Evolutionary conservation across 2,329 filamentous ascomycete genomes (phyloP), one percentile per base, ranked within the genome.

Genomic region (Colletotrichum gigasporum): DNA sequence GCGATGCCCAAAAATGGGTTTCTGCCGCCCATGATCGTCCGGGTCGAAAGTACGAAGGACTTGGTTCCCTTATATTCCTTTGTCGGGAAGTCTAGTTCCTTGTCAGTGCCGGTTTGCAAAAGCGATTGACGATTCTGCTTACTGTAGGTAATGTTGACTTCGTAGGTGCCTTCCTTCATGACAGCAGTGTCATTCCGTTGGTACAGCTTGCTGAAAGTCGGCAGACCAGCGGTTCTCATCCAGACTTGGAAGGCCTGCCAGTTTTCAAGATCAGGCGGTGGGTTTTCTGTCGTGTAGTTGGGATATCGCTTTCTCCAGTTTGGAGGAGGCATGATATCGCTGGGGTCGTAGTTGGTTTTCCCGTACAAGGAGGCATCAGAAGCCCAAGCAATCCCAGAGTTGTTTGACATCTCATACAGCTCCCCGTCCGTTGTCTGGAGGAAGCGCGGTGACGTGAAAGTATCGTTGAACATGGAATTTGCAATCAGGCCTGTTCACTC

Each of bases 381-480:
- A 39, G 80, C 79, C 96, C 96, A 99, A 6, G 95, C 92, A 67
- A 97, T 97, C 50, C 90, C 89, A 7, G 72, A 84, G 50, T 88
- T 88, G 53, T 90, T 88, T 8, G 86, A 87, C 93, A 98, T 97
- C 20, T 81, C 73, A 75, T 97, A 99, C 2, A 83, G 85, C 6
- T 73, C 72, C 35, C 76, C 69, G 14, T 75, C 73, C n/a, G n/a
- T n/a, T n/a, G n/a, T n/a, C 1, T 77, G 74, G 48, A 90, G 77
- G 8, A 88, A 80, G 1, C 86, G 78, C 0, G 94, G 92, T 52
- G 80, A 87, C 48, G 79, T 81, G 74, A 96, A 96, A 4, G 91
- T 94, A 75, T 99, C 96, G 76, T 99, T 99, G 85, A 99, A 99
- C 67, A 96, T 80, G 22, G 96, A 98, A 77, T 99, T 99, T 66